Percentiles rank a stretch among this genome's conserved stretches.
phyloP scores from a whole-genome alignment of 225 moss, liverwort and hornwort genomes.

The Polytrichum formosum region DNA sequence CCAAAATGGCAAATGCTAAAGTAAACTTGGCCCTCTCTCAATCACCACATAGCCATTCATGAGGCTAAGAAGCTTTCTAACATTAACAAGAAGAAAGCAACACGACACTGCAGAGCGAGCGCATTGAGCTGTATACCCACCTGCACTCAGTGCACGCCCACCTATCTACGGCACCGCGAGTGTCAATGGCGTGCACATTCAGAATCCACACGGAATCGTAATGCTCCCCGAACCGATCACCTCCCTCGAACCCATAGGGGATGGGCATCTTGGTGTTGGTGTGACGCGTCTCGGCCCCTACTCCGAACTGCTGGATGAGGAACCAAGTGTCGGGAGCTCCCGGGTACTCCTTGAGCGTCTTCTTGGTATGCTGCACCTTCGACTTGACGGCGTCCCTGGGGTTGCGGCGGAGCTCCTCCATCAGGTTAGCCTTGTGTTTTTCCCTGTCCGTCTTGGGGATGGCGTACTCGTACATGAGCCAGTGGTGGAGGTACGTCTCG shows the following conservation, averaged over 20 bases:
- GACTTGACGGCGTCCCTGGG: not conserved
- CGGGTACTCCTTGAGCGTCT: slow-evolving; percentile 5
- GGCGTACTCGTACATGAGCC: slow-evolving; percentile 26
- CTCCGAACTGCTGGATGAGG: slow-evolving; percentile 16
- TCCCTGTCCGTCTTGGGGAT: slow-evolving; percentile 10
- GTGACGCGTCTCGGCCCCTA: slow-evolving; percentile 18
- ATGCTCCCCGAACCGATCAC: slow-evolving; percentile 13
- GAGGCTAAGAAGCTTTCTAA: no score
- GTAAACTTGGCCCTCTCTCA: no score
- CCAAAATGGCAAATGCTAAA: no score
- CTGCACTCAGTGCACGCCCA: slow-evolving; percentile 21
- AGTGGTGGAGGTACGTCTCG: slow-evolving; percentile 17
- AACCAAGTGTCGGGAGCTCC: slow-evolving; percentile 16
- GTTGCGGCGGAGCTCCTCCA: slow-evolving; percentile 5
- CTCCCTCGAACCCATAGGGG: slow-evolving; percentile 12
- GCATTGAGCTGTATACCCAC: not conserved
- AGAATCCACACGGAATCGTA: slow-evolving; percentile 15
- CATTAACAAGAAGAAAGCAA: no score
- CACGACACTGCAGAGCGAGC: no score
- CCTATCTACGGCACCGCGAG: slow-evolving; percentile 9
- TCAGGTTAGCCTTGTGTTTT: slow-evolving; percentile 5
- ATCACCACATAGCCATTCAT: no score
- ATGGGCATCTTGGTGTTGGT: not conserved
- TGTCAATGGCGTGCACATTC: slow-evolving; percentile 25
- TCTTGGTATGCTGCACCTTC: slow-evolving; percentile 2